Evolutionary conservation across 371 early-diverging fungal genomes (phyloP).

Genomic region (Actinomortierella ambigua): DNA sequence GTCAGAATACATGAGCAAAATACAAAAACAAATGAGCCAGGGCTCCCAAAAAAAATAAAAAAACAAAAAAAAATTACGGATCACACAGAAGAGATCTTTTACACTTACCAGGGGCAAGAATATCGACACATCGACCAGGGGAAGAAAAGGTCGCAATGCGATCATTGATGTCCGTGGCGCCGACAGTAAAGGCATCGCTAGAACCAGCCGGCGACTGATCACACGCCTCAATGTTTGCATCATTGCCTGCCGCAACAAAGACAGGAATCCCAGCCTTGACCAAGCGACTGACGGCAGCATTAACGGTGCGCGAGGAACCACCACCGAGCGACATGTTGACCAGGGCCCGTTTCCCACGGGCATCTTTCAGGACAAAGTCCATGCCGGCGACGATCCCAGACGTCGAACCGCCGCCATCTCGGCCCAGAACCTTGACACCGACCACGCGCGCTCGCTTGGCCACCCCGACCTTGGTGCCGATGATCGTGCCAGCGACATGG

Average conservation of each 20-base stretch:
- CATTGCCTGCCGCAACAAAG: constrained; percentile 78
- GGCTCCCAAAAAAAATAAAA: too few relatives aligned
- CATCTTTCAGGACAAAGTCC: constrained; percentile 58
- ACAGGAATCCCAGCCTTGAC: constrained; percentile 41
- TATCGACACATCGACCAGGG: constrained; percentile 59
- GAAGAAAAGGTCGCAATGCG: constrained; percentile 50
- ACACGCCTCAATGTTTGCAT: constrained; percentile 59
- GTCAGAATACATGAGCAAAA: too few relatives aligned
- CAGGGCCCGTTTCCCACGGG: constrained; percentile 34
- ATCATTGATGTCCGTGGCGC: constrained; percentile 56
- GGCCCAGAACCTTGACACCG: constrained; percentile 59
- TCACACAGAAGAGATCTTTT: too few relatives aligned
- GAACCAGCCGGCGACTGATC: constrained; percentile 64
- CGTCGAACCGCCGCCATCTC: constrained; percentile 52
- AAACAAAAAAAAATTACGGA: too few relatives aligned
- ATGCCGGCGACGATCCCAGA: constrained; percentile 67
- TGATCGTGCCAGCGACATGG: constrained; percentile 54
- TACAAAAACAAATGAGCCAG: too few relatives aligned
- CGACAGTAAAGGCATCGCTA: constrained; percentile 66
- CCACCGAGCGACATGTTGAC: constrained; percentile 50
- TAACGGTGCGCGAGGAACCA: background rate
- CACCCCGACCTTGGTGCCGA: constrained; percentile 50
- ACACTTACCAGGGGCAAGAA: constrained; percentile 58
- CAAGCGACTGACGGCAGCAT: constrained; percentile 46
- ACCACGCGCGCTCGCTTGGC: constrained; percentile 55